Base-by-base conservation (phyloP, 495 filamentous ascomycete genomes). In the Hypoxylon lienhwacheense region DNA sequence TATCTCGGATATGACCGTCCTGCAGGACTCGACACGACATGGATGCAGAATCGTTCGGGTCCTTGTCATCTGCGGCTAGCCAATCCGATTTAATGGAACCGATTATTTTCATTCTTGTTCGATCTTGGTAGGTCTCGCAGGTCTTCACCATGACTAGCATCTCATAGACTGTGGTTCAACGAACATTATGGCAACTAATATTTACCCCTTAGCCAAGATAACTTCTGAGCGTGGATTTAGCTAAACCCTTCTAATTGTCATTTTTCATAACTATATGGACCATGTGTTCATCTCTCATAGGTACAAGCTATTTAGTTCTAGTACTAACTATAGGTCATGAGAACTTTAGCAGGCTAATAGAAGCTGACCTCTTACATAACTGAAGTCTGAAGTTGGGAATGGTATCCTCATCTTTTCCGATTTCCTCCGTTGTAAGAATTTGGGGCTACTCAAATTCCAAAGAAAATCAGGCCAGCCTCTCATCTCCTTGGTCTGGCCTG, bases 221-320 rank as follows among this genome's bases (percentile, higher is more conserved):
- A n/a, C n/a, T n/a, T n/a, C n/a, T n/a, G n/a, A n/a, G n/a, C n/a
- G n/a, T n/a, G n/a, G n/a, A n/a, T n/a, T n/a, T n/a, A n/a, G n/a
- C n/a, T n/a, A n/a, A n/a, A n/a, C n/a, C n/a, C n/a, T n/a, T n/a
- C n/a, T n/a, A n/a, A n/a, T n/a, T n/a, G n/a, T n/a, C n/a, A n/a
- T n/a, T n/a, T 10, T 19, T 34, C 41, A 41, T 25, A 12, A 28
- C 12, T 7, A 43, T 31, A 26, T 3, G 43, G 20, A 43, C 16
- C 37, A 29, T 52, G 52, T 61, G 58, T 55, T 37, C 52, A 11
- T 39, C 36, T 61, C 47, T 61, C 52, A 61, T 61, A 61, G 58
- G 58, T 12, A 56, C 51, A 24, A 15, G n/a, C 15, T 2, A 15
- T 34, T 22, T 31, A 46, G 33, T 20, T 31, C 29, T 51, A 42